These are phyloP conservation scores for Trichoderma orchidacearum DNA, from an alignment of 495 filamentous ascomycete species.

Conservation along the genomic window DNA sequence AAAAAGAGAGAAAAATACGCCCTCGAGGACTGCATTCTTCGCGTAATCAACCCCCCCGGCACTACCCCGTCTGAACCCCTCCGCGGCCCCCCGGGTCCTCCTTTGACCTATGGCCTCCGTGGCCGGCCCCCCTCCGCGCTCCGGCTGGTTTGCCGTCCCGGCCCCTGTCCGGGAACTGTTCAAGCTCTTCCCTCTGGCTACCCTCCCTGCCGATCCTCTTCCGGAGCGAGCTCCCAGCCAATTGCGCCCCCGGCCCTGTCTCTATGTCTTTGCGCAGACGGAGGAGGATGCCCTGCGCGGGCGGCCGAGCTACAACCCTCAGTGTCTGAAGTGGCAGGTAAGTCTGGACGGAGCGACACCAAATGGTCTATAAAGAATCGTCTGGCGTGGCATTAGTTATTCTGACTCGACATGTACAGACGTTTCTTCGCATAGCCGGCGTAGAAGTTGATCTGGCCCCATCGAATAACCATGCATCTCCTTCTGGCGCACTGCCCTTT, in stretches of 20 bases:
- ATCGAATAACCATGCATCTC: conserved; percentile 88
- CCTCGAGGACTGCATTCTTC: too few relatives aligned
- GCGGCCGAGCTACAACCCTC: conserved; percentile 76
- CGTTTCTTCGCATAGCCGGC: conserved; percentile 66
- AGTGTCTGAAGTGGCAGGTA: conserved; percentile 83
- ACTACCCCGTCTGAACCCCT: background rate
- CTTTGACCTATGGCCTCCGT: background rate
- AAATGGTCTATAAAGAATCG: too few relatives aligned
- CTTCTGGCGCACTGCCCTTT: conserved; percentile 77
- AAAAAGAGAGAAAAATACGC: too few relatives aligned
- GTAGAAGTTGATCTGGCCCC: conserved; percentile 55
- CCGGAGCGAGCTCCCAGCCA: conserved; percentile 45
- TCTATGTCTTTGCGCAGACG: conserved; percentile 63
- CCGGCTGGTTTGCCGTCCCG: conserved; percentile 48
- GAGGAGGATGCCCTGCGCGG: conserved; percentile 46
- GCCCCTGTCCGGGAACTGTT: conserved; percentile 69
- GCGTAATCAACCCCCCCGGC: background rate
- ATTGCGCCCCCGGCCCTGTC: conserved; percentile 24
- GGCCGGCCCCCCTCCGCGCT: background rate
- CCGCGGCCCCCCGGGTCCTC: background rate
- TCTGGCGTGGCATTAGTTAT: too few relatives aligned
- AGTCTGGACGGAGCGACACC: conserved; percentile 30
- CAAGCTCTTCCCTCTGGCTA: conserved; percentile 63
- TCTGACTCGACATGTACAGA: conserved; percentile 36
- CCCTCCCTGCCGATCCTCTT: conserved; percentile 65